Base-by-base conservation (phyloP, 169 alveolate genomes). In the Plasmodium ovale region DNA sequence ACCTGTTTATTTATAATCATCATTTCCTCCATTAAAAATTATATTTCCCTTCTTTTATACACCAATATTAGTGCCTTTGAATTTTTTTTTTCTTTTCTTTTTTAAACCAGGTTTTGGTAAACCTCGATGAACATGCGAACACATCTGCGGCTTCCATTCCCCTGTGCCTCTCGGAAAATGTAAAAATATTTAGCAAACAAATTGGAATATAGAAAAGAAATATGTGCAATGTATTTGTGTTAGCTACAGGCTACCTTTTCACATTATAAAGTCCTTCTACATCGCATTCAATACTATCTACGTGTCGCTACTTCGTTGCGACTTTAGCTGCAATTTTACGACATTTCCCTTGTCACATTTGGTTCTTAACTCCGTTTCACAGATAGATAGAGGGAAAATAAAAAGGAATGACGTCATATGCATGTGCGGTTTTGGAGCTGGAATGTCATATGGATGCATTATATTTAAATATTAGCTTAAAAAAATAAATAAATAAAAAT, bases 121-220 rank as follows among this genome's bases (percentile, higher is more conserved):
- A 92, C 60, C 72, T 92, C 29, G 93, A 92, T 21, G 87, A 92
- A 31, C 72, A 88, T 82, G 95, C 94, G 44, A 92, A 92, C 72
- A 92, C 95, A 19, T 91, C 94, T 4, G 94, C 95, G 58, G 96
- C 94, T n/a, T 93, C 94, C 1, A 89, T 93, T 44, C 94, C 94
- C 16, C 42, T 91, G 16, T 90, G 93, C 51, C 88, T 93, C 69
- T 77, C 79, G 12, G 93, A 92, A 84, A 92, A 92, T 21, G 95
- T 92, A 58, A 59, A 42, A 21, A 39, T 67, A 37, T 49, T 1
- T 19, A 29, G 27, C 47, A 70, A 65, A 74, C 42, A 74, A 60
- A 21, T n/a, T 21, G 25, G 12, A 35, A 16, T 60, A 60, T 9
- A n/a, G 12, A 23, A 27, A 23, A 59, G 27, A n/a, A 5, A 25